A percentile compares a stretch with the other conserved stretches of the same genome.
Conservation (phyloP, 2,329 filamentous ascomycete genomes). For the Monilinia laxa region DNA sequence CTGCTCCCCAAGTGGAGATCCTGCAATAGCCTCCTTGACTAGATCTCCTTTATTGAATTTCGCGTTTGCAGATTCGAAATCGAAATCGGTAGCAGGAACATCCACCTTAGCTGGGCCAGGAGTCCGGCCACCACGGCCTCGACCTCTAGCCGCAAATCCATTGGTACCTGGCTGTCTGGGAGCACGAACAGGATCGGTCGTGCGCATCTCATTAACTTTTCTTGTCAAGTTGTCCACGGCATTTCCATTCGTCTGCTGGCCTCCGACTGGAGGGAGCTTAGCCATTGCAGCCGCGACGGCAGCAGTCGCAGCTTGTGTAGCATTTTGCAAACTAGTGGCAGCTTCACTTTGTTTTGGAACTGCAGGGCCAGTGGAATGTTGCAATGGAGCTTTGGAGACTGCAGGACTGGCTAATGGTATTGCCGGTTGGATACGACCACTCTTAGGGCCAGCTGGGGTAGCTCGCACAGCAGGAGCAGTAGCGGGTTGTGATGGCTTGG, state of each 20-base stretch:
- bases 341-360: conserved; percentile 33
- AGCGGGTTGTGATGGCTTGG: conserved; percentile 29
- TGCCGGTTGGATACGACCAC: conserved; percentile 60
- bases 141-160: conserved; percentile 43
- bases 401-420: conserved; percentile 56
- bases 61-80: conserved; percentile 82
- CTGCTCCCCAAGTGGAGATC: conserved; percentile 63
- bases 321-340: conserved; percentile 57
- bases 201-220: conserved; percentile 75
- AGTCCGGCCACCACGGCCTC: conserved; percentile 47
- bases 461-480: conserved; percentile 24
- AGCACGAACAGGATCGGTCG: conserved; percentile 56
- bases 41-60: conserved; percentile 86
- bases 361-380: conserved; percentile 35
- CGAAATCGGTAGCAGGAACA: conserved; percentile 86
- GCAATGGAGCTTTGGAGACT: conserved; percentile 42
- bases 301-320: conserved; percentile 71
- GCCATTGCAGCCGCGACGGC: conserved; percentile 81
- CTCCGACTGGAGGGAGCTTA: conserved; percentile 52
- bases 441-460: conserved; percentile 45
- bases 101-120: conserved; percentile 66
- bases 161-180: conserved; percentile 47
- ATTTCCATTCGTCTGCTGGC: conserved; percentile 40
- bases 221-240: conserved; percentile 69
- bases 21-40: conserved; percentile 83